Percentiles rank a stretch among this genome's conserved stretches.
Evolutionary conservation across 2,329 filamentous ascomycete genomes (phyloP).

Genomic region (Chaetomiaceae sp.): DNA sequence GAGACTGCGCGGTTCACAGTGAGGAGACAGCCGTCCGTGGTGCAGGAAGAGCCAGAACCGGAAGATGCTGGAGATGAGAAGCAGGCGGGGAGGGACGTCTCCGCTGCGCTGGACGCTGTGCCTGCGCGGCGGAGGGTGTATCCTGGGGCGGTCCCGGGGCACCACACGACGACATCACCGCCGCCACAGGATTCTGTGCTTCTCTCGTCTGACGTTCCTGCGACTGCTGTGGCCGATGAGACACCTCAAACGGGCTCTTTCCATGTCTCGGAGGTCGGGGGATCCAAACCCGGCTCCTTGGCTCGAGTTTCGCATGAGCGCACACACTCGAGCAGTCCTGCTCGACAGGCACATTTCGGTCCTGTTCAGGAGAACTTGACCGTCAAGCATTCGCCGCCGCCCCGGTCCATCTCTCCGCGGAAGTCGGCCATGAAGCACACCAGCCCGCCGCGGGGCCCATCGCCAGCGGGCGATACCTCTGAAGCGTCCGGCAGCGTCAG

Average conservation of each 20-base stretch:
- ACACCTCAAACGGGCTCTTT: background rate
- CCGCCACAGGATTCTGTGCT: background rate
- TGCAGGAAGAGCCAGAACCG: conserved; percentile 35
- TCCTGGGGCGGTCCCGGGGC: background rate
- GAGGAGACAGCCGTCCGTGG: conserved; percentile 38
- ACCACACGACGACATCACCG: background rate
- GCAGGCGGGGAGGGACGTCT: conserved; percentile 8
- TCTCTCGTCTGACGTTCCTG: background rate
- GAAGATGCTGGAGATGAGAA: conserved; percentile 21
- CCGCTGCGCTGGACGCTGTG: conserved; percentile 31
- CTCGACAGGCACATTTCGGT: conserved; percentile 62
- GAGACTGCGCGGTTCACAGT: conserved; percentile 10
- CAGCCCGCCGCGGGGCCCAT: conserved; percentile 47
- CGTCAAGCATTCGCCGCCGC: conserved; percentile 61
- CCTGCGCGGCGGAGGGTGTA: conserved; percentile 30
- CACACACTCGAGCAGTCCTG: conserved; percentile 54
- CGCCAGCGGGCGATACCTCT: conserved; percentile 45
- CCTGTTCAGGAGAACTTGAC: conserved; percentile 47
- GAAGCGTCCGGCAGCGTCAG: conserved; percentile 34
- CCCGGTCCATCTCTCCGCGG: conserved; percentile 65
- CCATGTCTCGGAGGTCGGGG: conserved; percentile 8
- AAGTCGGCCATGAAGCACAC: conserved; percentile 70
- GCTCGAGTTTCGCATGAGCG: conserved; percentile 28
- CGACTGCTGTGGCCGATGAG: background rate
- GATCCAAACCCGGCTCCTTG: conserved; percentile 5